Percentiles rank a stretch among this genome's conserved stretches.
Evolutionary conservation across 768 basidiomycete species (phyloP).

Genomic region (Boletus barrowsii): DNA sequence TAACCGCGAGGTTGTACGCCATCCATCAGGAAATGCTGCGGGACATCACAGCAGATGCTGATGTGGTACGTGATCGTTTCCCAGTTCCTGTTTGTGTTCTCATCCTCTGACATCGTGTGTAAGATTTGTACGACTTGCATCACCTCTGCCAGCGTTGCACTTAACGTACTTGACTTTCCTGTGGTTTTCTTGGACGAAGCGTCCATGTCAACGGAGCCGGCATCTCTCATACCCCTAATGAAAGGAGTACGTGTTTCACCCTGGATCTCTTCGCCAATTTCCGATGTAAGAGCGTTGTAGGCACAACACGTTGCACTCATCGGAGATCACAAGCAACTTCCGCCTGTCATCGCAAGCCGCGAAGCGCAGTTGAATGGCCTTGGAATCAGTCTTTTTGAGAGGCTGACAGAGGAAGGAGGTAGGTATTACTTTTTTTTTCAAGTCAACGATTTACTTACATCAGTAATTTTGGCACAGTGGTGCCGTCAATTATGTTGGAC

Average conservation of each 20-base stretch:
- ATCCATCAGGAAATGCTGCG: slow-evolving; percentile 61
- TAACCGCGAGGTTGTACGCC: slow-evolving; percentile 47
- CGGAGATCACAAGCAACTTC: slow-evolving; percentile 96
- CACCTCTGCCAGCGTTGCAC: slow-evolving; percentile 60
- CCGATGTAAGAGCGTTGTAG: slow-evolving; percentile 38
- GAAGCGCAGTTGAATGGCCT: slow-evolving; percentile 74
- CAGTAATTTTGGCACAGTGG: slow-evolving; percentile 40
- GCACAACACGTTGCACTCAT: slow-evolving; percentile 82
- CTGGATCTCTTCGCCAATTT: slow-evolving; percentile 1
- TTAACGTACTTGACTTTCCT: slow-evolving; percentile 82
- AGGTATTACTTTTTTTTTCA: slow-evolving; percentile 27
- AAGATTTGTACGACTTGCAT: slow-evolving; percentile 89
- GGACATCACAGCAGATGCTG: slow-evolving; percentile 60
- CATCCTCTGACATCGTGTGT: slow-evolving; percentile 5
- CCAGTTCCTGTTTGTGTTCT: not conserved
- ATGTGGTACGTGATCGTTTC: slow-evolving; percentile 57
- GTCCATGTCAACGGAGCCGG: slow-evolving; percentile 94
- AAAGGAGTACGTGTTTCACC: slow-evolving; percentile 70
- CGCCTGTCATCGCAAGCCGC: slow-evolving; percentile 78
- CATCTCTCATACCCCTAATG: slow-evolving; percentile 88
- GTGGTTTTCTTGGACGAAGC: slow-evolving; percentile 94
- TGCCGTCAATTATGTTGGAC: slow-evolving; percentile 91
- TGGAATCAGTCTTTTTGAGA: slow-evolving; percentile 82
- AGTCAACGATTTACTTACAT: slow-evolving; percentile 2
- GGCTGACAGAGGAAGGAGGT: slow-evolving; percentile 83